Evolutionary conservation across 108 stramenopile genomes (phyloP), one percentile per base, ranked within the genome.

Genomic region (Fragilariopsis cylindrus): DNA sequence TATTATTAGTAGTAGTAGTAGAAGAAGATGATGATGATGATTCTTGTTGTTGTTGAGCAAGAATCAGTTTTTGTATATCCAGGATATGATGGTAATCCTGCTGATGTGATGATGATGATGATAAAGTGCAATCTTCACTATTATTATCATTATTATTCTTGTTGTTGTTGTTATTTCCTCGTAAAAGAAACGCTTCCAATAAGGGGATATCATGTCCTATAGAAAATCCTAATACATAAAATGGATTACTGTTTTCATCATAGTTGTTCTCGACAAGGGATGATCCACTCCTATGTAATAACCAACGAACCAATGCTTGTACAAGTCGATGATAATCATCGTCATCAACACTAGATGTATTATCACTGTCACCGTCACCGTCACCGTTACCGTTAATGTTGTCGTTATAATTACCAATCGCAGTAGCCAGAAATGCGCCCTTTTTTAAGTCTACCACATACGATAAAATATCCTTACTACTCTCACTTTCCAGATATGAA

Each of bases 161-260:
- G 48, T 47, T 30, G 56, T 11, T 15, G 50, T 1, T 13, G 52
- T 11, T 53, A 15, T 15, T 53, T 11, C 52, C 52, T 53, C 15
- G 11, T 53, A 16, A 42, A 6, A 63, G 5, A 46, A 68, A 76
- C n/a, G 53, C n/a, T 49, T 73, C 68, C 48, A 82, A 21, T 3
- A 63, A 40, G 15, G 11, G 74, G 19, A 76, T 40, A 47, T 82
- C 81, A 57, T 82, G 67, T 7, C 43, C 52, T 40, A 82, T 57
- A 4, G 81, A 54, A 76, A 82, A 82, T 13, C 81, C 81, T 16
- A 82, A 18, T 15, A 82, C 53, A n/a, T 45, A 45, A 21, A 15
- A 19, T 13, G 1, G n/a, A 8, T 57, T 19, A 19, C 21, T 3
- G 48, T 46, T 8, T 47, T 44, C 41, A 4, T 63, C 60, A 57